Percentiles rank a stretch among this genome's conserved stretches.
Conservation (phyloP, 306 rosid genomes). For the Senna siamea region DNA sequence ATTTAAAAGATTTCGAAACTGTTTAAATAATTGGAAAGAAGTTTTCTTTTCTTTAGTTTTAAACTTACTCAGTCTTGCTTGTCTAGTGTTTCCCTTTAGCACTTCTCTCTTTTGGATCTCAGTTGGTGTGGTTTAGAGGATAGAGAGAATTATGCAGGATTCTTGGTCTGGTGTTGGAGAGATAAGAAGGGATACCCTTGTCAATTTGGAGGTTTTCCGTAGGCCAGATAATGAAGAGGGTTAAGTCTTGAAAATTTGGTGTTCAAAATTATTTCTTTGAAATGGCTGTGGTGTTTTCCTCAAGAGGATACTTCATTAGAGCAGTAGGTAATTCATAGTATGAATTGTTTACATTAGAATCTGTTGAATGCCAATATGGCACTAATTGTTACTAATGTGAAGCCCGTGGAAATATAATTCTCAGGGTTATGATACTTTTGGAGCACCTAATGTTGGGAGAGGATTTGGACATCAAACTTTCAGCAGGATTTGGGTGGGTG, state of each 20-base stretch:
- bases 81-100: background rate
- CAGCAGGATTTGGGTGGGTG: background rate
- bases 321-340: background rate
- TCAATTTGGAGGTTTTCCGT: background rate
- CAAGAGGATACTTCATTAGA: background rate
- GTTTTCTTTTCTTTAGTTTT: too few relatives aligned
- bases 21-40: too few relatives aligned
- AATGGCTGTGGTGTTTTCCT: background rate
- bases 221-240: background rate
- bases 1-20: too few relatives aligned
- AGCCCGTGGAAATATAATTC: background rate
- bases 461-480: background rate
- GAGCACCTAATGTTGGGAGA: background rate
- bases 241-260: background rate
- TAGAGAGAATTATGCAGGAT: background rate
- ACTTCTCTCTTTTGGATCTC: background rate
- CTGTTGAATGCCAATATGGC: background rate
- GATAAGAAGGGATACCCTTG: background rate
- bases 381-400: background rate
- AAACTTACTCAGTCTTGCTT: background rate
- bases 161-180: background rate
- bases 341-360: background rate
- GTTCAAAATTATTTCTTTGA: background rate
- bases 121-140: background rate
- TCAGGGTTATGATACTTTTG: background rate